Base-by-base conservation (phyloP, 257 asterid genomes). In the Henckelia pumila region DNA sequence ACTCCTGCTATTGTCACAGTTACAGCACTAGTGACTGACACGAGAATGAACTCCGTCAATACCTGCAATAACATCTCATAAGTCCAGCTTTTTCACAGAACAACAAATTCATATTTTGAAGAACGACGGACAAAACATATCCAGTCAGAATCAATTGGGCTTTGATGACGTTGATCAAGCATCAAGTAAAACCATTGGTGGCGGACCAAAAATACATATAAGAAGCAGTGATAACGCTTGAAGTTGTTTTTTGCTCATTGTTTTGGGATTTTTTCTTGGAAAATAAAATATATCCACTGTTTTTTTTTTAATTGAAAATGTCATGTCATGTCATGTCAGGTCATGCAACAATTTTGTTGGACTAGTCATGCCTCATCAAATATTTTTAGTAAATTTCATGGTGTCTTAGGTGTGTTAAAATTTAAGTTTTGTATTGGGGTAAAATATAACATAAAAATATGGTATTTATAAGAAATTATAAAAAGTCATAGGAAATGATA, bases 1-100 rank as follows among this genome's bases (percentile, higher is more conserved):
- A 94, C 96, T 77, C 99, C 99, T 7, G 98, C 99, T 72, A 94
- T 94, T 50, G 98, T 94, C 57, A 94, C 95, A 23, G 99, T 94
- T 65, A 94, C 96, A 7, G 99, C 99, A 84, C 99, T 94, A 21
- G 99, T 91, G 33, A 91, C 89, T 2, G 99, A 94, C 32, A 94
- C 83, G 22, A 94, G 98, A 79, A 94, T 73, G 65, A 84, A 94
- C 73, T 94, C 99, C 0, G 99, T 91, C 77, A 94, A 79, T 56
- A 94, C 99, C 99, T 94, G 96, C 83, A 84, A 65, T 11, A 68
- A 50, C 50, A 76, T n/a, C n/a, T n/a, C 68, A 64, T 11, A 65
- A 32, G 37, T 55, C 63, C 58, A 59, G 71, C 64, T 33, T 52
- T 52, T 24, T 30, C 55, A 65, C 55, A 22, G 52, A 56, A 20